A percentile compares a stretch with the other conserved stretches of the same genome.
These are phyloP conservation scores for Penicillium cataractarum DNA, from an alignment of 495 filamentous ascomycete genomes.

Conservation along the genomic window DNA sequence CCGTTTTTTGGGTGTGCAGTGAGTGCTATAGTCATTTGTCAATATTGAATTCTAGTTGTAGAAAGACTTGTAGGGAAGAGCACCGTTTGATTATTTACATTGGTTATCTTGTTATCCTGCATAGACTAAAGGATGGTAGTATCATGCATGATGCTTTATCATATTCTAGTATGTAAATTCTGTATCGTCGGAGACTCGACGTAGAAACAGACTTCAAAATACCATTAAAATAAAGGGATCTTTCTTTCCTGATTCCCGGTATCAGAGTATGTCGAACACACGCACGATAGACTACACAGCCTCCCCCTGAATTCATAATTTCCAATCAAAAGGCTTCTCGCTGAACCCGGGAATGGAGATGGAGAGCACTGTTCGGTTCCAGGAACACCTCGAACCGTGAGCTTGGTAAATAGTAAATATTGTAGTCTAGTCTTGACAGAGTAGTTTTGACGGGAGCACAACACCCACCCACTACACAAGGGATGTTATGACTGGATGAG, in stretches of 20 bases:
- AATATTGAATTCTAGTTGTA: conserved; percentile 2
- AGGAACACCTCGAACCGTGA: background rate
- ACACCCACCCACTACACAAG: conserved; percentile 3
- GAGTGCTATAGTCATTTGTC: background rate
- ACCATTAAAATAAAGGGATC: conserved; percentile 7
- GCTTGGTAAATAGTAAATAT: background rate
- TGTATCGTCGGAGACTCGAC: background rate
- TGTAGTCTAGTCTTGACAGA: background rate
- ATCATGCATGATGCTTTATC: background rate
- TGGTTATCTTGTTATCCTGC: background rate
- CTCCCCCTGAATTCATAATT: conserved; percentile 34
- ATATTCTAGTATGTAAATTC: background rate
- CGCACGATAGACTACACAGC: conserved; percentile 26
- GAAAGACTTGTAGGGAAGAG: background rate
- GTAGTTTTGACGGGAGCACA: background rate
- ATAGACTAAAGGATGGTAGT: background rate
- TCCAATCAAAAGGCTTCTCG: conserved; percentile 6
- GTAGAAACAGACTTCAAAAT: background rate
- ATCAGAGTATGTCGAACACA: conserved; percentile 14
- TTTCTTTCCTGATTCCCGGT: conserved; percentile 6
- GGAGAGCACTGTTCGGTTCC: conserved; percentile 12
- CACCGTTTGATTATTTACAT: background rate
- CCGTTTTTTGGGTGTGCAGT: background rate
- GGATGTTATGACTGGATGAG: background rate
- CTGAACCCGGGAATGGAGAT: conserved; percentile 26